Percentiles rank a stretch among this genome's conserved stretches.
phyloP scores from a whole-genome alignment of 768 basidiomycete species.

The Imleria badia region DNA sequence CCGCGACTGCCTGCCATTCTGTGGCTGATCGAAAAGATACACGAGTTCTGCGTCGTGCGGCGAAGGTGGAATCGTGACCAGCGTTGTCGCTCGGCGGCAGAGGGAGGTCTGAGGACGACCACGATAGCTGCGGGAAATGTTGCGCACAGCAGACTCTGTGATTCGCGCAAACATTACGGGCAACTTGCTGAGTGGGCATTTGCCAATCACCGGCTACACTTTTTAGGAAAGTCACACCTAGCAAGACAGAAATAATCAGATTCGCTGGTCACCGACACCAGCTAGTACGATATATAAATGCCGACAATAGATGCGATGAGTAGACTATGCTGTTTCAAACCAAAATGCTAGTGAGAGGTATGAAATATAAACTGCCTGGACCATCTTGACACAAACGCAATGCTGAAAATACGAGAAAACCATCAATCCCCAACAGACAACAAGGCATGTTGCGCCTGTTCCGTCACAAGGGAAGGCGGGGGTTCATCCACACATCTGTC shows the following conservation, averaged over 20 bases:
- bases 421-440: conserved; percentile 12
- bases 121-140: conserved; percentile 40
- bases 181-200: background rate
- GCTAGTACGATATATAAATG: conserved; percentile 19
- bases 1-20: conserved; percentile 35
- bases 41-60: conserved; percentile 65
- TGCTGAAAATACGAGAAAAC: conserved; percentile 4
- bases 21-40: conserved; percentile 70
- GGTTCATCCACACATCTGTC: conserved; percentile 19
- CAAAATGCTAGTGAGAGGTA: conserved; percentile 33
- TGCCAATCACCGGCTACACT: too few species aligned
- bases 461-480: conserved; percentile 14
- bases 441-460: conserved; percentile 12
- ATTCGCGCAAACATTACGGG: conserved; percentile 36
- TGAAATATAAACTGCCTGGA: conserved; percentile 21
- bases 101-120: conserved; percentile 29
- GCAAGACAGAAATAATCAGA: background rate
- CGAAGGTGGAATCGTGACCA: conserved; percentile 55
- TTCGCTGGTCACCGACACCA: background rate
- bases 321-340: conserved; percentile 30
- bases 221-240: background rate
- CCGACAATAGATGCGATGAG: conserved; percentile 26
- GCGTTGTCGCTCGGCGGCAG: conserved; percentile 38
- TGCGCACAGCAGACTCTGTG: conserved; percentile 42
- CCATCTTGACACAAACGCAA: conserved; percentile 9